Percentiles rank a stretch among this genome's conserved stretches.
phyloP scores from a whole-genome alignment of 2,329 filamentous ascomycete species.

The Colletotrichum chrysophilum region DNA sequence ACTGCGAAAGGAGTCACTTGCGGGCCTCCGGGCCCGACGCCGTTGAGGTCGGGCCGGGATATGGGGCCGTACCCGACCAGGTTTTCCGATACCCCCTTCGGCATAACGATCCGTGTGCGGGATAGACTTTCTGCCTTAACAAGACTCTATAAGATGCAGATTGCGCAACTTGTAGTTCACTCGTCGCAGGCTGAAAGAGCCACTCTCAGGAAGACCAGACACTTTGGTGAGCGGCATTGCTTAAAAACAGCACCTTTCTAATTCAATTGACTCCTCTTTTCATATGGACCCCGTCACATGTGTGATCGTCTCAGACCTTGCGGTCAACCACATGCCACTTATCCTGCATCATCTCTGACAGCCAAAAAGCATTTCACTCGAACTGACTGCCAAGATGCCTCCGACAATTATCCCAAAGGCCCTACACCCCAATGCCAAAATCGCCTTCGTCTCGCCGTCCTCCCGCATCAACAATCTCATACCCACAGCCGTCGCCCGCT shows the following conservation, averaged over 20 bases:
- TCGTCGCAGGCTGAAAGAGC: background rate
- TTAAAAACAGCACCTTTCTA: background rate
- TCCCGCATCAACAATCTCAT: conserved; percentile 36
- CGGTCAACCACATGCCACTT: background rate
- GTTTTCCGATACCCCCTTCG: background rate
- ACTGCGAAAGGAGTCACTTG: background rate
- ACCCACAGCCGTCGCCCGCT: conserved; percentile 34
- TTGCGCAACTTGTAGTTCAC: background rate
- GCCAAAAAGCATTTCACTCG: background rate
- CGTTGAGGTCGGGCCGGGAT: background rate
- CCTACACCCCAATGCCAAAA: conserved; percentile 39
- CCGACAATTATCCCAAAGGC: conserved; percentile 28
- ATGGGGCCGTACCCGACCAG: background rate
- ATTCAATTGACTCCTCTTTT: background rate
- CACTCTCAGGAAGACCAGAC: background rate
- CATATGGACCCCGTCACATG: background rate
- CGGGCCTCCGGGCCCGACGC: background rate
- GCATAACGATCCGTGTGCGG: background rate
- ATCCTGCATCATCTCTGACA: background rate
- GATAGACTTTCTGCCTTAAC: background rate
- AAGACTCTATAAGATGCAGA: background rate
- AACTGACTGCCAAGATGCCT: background rate
- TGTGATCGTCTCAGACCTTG: background rate
- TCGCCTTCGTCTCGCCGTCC: conserved; percentile 46
- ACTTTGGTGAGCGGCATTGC: background rate